Conservation (phyloP, 345 rosid genomes). For the Salix koriyanagi region DNA sequence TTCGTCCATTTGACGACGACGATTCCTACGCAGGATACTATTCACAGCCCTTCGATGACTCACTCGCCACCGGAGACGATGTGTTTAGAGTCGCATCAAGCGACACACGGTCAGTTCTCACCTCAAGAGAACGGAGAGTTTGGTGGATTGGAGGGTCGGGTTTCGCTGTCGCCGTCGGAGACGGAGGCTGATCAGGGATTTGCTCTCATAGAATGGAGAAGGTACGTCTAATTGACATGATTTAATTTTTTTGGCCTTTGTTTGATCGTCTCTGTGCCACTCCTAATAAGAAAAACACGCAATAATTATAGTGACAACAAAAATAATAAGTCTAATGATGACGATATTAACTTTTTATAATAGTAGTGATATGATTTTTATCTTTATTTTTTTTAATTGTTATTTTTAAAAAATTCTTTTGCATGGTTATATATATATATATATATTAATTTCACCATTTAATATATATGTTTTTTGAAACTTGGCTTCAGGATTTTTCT, state of each 20-base stretch:
- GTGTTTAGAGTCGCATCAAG: conserved; percentile 33
- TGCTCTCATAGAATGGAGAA: conserved; percentile 79
- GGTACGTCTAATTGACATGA: conserved; percentile 37
- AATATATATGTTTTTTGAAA: no score
- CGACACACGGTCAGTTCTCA: conserved; percentile 28
- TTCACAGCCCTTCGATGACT: conserved; percentile 19
- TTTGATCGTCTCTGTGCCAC: neutral
- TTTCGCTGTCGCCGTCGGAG: conserved; percentile 51
- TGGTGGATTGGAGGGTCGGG: conserved; percentile 49
- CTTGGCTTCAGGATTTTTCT: no score
- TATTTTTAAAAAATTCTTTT: no score
- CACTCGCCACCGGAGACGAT: conserved; percentile 23
- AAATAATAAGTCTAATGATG: no score
- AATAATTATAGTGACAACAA: no score
- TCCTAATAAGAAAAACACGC: no score
- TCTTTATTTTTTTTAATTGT: no score
- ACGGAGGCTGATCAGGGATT: conserved; percentile 57
- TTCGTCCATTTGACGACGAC: conserved; percentile 31
- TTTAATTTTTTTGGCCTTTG: neutral
- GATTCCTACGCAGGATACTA: conserved; percentile 23
- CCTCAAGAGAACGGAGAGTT: conserved; percentile 35
- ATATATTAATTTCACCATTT: no score
- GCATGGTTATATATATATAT: no score
- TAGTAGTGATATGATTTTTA: no score
- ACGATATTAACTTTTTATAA: no score